Evolutionary conservation across 1,139 yeast species (phyloP), one percentile per base, ranked within the genome.

Genomic region (Suhomyces anneliseae): DNA sequence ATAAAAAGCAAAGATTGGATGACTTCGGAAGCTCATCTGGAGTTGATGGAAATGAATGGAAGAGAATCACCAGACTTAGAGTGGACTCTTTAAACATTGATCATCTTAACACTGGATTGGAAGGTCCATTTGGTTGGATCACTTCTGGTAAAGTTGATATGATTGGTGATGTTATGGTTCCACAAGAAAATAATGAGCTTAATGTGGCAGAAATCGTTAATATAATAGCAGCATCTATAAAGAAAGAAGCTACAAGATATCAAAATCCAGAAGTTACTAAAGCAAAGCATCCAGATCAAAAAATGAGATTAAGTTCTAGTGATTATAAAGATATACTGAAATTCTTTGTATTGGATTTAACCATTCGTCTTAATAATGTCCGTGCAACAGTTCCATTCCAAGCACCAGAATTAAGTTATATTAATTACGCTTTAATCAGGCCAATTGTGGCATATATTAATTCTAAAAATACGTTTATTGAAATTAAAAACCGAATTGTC

Each of bases 91-190:
- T 93, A 44, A 85, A 83, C 58, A 80, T 93, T 37, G 96, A 92
- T 57, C 99, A 93, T 66, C 70, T 93, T 52, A 93, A 93, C 61
- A 79, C 88, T 1, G 98, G 98, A 0, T 77, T 89, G 44, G 85
- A 85, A 45, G 99, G 99, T 0, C 97, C 98, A 6, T 89, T 93
- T 66, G 97, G 98, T 2, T 93, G 99, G 99, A 92, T 93, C 47
- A 84, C 90, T 8, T 78, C 80, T 51, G 99, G 99, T 7, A 83
- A 83, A 48, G 98, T 92, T 19, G 97, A 93, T 65, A 86, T 93
- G 84, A 70, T 88, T 53, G 97, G 97, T 8, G 97, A 93, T 62
- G 82, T 92, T 9, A 82, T 85, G 79, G 83, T 89, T 0, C 95
- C 96, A 0, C 78, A 79, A 40, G 86, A 82, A 49, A 76, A 74